phyloP scores from a whole-genome alignment of 2,329 filamentous ascomycete species.

The Clarireedia sp. region DNA sequence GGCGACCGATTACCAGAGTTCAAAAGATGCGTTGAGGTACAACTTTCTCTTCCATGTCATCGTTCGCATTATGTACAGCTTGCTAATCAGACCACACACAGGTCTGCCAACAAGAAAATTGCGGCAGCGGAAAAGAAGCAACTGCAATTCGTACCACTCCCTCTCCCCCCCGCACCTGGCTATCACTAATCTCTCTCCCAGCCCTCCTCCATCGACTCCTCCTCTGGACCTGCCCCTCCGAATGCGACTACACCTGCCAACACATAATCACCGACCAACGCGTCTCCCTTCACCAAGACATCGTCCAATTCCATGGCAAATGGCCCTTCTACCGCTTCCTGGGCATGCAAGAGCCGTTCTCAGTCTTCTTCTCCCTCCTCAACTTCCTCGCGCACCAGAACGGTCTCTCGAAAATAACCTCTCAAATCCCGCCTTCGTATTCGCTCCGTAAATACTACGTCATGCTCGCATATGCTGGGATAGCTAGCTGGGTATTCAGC shows the following conservation, averaged over 20 bases:
- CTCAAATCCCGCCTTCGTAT: conserved; percentile 64
- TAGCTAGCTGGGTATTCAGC: conserved; percentile 79
- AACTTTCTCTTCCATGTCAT: not conserved
- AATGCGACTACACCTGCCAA: conserved; percentile 98
- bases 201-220: conserved; percentile 79
- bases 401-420: conserved; percentile 64
- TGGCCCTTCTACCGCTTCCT: conserved; percentile 91
- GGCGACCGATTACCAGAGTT: conserved; percentile 88
- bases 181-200: conserved; percentile 31
- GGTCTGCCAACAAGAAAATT: conserved; percentile 78
- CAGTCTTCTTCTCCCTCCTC: conserved; percentile 84
- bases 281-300: conserved; percentile 52
- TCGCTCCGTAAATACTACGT: conserved; percentile 74
- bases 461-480: conserved; percentile 69
- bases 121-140: conserved; percentile 53
- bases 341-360: conserved; percentile 91
- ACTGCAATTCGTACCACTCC: conserved; percentile 23
- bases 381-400: conserved; percentile 81
- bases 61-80: conserved; percentile 5
- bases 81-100: conserved; percentile 31
- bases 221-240: conserved; percentile 82
- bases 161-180: not conserved
- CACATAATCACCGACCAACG: conserved; percentile 77
- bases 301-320: conserved; percentile 96
- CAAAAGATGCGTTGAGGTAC: conserved; percentile 72